phyloP scores from a whole-genome alignment of 495 filamentous ascomycete species.

The Aspergillus bertholletiae region DNA sequence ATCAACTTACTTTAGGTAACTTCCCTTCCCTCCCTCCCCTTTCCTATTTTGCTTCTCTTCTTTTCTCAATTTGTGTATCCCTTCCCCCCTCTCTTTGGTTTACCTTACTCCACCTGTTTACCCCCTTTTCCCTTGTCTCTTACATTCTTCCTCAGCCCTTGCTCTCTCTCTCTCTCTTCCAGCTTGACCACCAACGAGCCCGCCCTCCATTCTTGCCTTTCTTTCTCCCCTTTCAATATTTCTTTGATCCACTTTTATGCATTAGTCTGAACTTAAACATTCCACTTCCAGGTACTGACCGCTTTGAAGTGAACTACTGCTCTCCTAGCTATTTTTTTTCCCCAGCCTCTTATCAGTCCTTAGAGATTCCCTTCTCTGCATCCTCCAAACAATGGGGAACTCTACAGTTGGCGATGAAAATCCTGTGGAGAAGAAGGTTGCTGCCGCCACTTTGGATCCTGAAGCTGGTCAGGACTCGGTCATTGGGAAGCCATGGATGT shows the following conservation, averaged over 20 bases:
- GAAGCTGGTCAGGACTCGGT: constrained; percentile 25
- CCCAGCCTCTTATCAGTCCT: neutral
- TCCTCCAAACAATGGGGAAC: constrained; percentile 4
- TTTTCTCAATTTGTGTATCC: constrained; percentile 4
- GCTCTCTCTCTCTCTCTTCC: neutral
- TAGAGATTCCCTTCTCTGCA: neutral
- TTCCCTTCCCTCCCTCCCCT: constrained; percentile 5
- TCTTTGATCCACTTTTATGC: neutral
- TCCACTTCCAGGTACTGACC: neutral
- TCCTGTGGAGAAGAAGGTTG: constrained; percentile 16
- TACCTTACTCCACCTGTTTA: neutral
- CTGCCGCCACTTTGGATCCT: constrained; percentile 19
- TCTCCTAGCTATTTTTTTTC: neutral
- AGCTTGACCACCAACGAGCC: too few relatives aligned
- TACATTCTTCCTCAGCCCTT: constrained; percentile 1
- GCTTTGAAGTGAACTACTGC: neutral
- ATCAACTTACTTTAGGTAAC: too few relatives aligned
- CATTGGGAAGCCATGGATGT: constrained; percentile 58
- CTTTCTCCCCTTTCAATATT: neutral
- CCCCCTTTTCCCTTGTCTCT: neutral
- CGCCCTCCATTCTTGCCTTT: neutral
- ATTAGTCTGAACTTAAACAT: neutral
- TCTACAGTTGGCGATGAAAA: constrained; percentile 6
- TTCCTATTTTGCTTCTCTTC: constrained; percentile 1
- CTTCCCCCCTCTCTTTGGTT: neutral